Conservation (phyloP, 2,329 filamentous ascomycete species). For the Aspergillus melleus region DNA sequence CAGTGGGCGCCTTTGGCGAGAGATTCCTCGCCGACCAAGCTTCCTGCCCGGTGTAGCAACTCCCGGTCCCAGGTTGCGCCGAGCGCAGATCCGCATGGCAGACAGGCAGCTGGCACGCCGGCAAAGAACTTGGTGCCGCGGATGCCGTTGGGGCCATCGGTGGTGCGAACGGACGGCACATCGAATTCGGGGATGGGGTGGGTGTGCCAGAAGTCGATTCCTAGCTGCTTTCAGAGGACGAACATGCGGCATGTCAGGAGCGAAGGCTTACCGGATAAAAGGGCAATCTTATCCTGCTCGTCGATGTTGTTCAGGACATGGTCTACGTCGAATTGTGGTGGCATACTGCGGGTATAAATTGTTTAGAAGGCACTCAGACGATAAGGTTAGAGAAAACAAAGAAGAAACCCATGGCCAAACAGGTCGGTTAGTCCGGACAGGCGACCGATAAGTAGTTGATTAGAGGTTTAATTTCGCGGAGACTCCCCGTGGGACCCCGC, state of each 20-base stretch:
- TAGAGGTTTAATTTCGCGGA: too few relatives aligned
- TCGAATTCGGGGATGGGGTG: slow-evolving; percentile 60
- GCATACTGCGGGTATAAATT: neutral
- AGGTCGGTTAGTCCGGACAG: too few relatives aligned
- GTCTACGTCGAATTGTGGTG: slow-evolving; percentile 17
- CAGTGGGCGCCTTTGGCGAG: slow-evolving; percentile 60
- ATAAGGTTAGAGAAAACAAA: too few relatives aligned
- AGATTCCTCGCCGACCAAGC: slow-evolving; percentile 66
- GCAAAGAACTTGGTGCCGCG: slow-evolving; percentile 69
- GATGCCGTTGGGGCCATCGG: slow-evolving; percentile 70
- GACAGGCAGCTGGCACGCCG: slow-evolving; percentile 60
- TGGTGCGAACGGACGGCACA: slow-evolving; percentile 64
- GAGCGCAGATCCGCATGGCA: slow-evolving; percentile 60
- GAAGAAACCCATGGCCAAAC: too few relatives aligned
- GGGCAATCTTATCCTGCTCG: slow-evolving; percentile 23
- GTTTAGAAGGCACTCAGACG: too few relatives aligned
- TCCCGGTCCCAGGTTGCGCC: slow-evolving; percentile 59
- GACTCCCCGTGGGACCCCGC: too few relatives aligned
- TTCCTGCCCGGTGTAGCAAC: slow-evolving; percentile 58
- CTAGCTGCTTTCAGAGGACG: slow-evolving; percentile 33
- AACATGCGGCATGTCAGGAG: neutral
- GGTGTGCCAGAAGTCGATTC: slow-evolving; percentile 70
- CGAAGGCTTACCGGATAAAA: slow-evolving; percentile 18
- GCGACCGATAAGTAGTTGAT: too few relatives aligned
- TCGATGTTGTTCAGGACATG: slow-evolving; percentile 19